Evolutionary conservation across 352 stramenopile genomes (phyloP), one percentile per base, ranked within the genome.

Genomic region (Albugo laibachii): DNA sequence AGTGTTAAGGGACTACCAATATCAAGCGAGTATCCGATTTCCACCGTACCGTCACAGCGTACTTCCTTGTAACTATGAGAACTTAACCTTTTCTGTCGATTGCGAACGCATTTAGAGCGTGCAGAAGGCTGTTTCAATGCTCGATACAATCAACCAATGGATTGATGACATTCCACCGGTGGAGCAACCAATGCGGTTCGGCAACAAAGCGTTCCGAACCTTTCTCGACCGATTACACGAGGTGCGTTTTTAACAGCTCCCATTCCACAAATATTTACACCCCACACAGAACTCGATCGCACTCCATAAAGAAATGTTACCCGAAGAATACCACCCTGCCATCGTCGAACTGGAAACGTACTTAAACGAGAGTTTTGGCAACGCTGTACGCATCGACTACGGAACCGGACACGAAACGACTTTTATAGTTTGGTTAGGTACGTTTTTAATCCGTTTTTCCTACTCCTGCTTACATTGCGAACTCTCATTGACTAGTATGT

Each of bases 401-500:
- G 95, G 94, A 41, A 99, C 94, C 11, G 95, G 95, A 34, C 95
- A 99, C 59, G 95, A 99, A 64, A 96, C 78, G 11, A 97, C 78
- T 49, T 99, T 99, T 60, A 67, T 97, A 38, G 73, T 98, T 2
- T 97, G 95, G 64, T 73, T 95, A 46, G 74, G 76, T 92, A 68
- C 52, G 69, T 74, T 18, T n/a, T n/a, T 55, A 57, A 11, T 43
- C 24, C 15, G 15, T 52, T 15, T 48, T 13, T 35, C 19, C 45
- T 48, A 45, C 43, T 43, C 60, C 6, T 21, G 0, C 13, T 45
- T 13, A 50, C 15, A 24, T 24, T 43, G 3, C 8, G 8, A 3
- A 43, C 24, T 36, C 55, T 16, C 52, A 45, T 12, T 43, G 61
- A 36, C 27, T 36, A 89, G 76, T 64, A 36, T 83, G 71, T 47